These are phyloP conservation scores for Phytophthora hybrid DNA, from an alignment of 352 stramenopile genomes.

Conservation along the genomic window DNA sequence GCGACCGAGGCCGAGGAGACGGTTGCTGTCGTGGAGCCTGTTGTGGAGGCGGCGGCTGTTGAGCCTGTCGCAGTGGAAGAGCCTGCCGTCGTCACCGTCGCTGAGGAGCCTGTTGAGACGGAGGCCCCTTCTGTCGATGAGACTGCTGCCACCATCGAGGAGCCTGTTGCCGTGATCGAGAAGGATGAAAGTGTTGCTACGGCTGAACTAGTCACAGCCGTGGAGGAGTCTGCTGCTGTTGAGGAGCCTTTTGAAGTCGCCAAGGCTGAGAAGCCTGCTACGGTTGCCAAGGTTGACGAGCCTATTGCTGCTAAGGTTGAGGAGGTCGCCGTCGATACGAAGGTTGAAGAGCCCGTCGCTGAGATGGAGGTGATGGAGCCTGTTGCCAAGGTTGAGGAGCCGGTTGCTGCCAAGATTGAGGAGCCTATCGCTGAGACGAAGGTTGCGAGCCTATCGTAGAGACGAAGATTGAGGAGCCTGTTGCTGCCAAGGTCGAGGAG, in stretches of 20 bases:
- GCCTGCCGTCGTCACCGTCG: constrained; percentile 12
- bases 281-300: constrained; percentile 7
- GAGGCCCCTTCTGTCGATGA: background rate
- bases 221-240: no score
- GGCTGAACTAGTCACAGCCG: background rate
- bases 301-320: background rate
- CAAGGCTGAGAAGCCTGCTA: no score
- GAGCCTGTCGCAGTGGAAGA: constrained; percentile 7
- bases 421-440: background rate
- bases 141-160: constrained; percentile 7
- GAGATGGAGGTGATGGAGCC: background rate
- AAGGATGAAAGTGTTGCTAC: background rate
- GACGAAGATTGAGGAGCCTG: no score
- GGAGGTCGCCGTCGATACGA: background rate
- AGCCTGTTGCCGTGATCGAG: constrained; percentile 3
- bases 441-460: background rate
- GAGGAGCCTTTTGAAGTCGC: no score
- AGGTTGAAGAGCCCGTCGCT: constrained; percentile 6
- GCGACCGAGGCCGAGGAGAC: constrained; percentile 9
- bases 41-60: background rate
- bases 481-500: no score
- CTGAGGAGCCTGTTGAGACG: constrained; percentile 10
- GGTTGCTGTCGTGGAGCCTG: constrained; percentile 12
- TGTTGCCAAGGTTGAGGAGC: constrained; percentile 14
- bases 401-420: background rate